Evolutionary conservation across 768 basidiomycete genomes (phyloP).

Genomic region (Baorangia bicolor): DNA sequence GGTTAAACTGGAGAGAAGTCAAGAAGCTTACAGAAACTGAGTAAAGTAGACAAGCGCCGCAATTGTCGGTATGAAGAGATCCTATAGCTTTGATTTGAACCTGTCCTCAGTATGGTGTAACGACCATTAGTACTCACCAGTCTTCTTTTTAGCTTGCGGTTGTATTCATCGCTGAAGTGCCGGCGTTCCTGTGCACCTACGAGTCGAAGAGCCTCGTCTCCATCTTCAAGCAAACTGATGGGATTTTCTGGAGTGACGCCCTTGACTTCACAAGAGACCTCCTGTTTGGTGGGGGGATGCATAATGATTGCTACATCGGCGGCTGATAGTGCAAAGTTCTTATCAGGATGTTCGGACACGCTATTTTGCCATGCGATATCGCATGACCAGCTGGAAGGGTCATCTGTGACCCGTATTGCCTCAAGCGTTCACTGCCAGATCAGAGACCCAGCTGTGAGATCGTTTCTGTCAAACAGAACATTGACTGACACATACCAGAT

Average conservation of each 20-base stretch:
- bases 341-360: neutral
- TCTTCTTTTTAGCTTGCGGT: slow-evolving; percentile 51
- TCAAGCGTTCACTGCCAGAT: neutral
- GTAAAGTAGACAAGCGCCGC: slow-evolving; percentile 43
- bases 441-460: neutral
- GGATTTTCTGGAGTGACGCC: neutral
- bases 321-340: neutral
- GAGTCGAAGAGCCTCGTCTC: slow-evolving; percentile 53
- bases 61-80: slow-evolving; percentile 37
- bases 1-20: neutral
- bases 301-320: neutral
- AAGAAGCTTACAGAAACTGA: slow-evolving; percentile 32
- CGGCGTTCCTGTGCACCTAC: slow-evolving; percentile 43
- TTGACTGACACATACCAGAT: neutral
- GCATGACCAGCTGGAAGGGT: neutral
- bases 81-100: slow-evolving; percentile 18
- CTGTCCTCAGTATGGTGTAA: neutral
- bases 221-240: slow-evolving; percentile 16
- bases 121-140: slow-evolving; percentile 44
- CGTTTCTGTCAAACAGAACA: neutral
- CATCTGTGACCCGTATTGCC: neutral
- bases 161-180: slow-evolving; percentile 60
- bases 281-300: neutral
- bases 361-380: neutral
- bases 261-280: neutral